Evolutionary conservation across 1,284 basidiomycete species (phyloP).

Genomic region (Cutaneotrichosporon daszewskae): DNA sequence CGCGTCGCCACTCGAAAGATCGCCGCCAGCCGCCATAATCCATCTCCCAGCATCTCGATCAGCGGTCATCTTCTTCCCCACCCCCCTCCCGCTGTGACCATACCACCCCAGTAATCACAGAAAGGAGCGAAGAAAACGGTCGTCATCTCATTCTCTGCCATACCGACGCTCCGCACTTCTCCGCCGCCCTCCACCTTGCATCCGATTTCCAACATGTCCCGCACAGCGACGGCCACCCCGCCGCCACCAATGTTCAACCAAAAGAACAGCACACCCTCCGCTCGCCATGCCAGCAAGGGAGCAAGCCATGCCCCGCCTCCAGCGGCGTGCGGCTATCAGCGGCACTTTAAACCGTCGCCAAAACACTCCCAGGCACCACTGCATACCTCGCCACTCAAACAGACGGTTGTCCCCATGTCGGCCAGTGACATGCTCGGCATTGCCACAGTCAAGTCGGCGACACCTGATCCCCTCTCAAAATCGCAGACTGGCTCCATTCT

Average conservation of each 20-base stretch:
- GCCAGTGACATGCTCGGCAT: conserved; percentile 17
- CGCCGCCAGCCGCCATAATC: too few relatives aligned
- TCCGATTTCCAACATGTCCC: conserved; percentile 30
- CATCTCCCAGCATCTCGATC: not conserved
- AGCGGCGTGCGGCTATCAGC: conserved; percentile 9
- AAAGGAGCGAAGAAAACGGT: conserved; percentile 45
- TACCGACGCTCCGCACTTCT: conserved; percentile 43
- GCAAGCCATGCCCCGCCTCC: conserved; percentile 3
- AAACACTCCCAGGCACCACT: not conserved
- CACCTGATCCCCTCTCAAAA: conserved; percentile 15
- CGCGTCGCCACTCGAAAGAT: not conserved
- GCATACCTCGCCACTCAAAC: conserved; percentile 12
- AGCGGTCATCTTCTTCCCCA: not conserved
- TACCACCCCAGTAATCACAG: conserved; percentile 1
- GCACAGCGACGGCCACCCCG: conserved; percentile 36
- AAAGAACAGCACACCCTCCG: conserved; percentile 31
- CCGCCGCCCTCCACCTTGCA: conserved; percentile 36
- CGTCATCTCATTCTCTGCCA: conserved; percentile 32
- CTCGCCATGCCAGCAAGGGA: conserved; percentile 27
- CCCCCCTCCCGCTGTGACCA: not conserved
- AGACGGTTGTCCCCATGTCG: conserved; percentile 17
- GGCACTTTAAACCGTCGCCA: conserved; percentile 11
- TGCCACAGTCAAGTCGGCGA: not conserved
- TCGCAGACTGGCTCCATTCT: conserved; percentile 10
- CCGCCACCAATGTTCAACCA: conserved; percentile 41